Evolutionary conservation across 2,329 filamentous ascomycete genomes (phyloP).

Genomic region (Alternaria viburni): DNA sequence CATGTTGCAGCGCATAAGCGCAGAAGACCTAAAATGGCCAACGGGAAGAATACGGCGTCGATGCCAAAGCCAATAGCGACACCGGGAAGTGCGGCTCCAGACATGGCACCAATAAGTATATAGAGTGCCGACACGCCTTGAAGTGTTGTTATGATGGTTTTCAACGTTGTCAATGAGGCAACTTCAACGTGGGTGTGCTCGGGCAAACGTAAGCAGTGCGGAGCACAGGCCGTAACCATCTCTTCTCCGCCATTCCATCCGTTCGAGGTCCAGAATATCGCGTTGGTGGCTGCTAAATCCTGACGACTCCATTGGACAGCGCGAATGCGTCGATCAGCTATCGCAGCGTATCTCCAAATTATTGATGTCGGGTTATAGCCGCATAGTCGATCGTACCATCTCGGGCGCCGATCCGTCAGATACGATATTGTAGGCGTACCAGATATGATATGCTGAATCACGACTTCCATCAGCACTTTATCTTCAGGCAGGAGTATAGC

Average conservation of each 20-base stretch:
- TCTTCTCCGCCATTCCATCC: conserved; percentile 47
- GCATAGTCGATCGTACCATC: conserved; percentile 39
- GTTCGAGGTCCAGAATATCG: conserved; percentile 43
- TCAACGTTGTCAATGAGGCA: conserved; percentile 14
- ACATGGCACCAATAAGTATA: neutral
- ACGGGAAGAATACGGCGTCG: conserved; percentile 14
- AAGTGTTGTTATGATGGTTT: conserved; percentile 20
- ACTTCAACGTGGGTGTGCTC: conserved; percentile 7
- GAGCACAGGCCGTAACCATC: conserved; percentile 5
- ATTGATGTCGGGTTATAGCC: conserved; percentile 49
- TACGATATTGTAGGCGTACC: conserved; percentile 30
- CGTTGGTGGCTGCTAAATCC: conserved; percentile 43
- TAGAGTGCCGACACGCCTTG: conserved; percentile 23
- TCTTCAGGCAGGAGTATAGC: neutral
- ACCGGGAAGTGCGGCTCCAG: neutral
- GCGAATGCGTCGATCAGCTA: conserved; percentile 43
- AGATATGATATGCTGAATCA: conserved; percentile 28
- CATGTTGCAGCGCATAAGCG: conserved; percentile 18
- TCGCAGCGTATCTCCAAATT: conserved; percentile 47
- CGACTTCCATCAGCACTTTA: neutral
- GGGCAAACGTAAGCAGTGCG: conserved; percentile 3
- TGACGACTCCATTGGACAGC: conserved; percentile 32
- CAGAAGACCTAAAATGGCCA: conserved; percentile 18
- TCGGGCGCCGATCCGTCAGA: conserved; percentile 21
- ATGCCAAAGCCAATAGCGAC: neutral